Conservation (phyloP, 2,329 filamentous ascomycete genomes). For the Pseudopithomyces chartarum region DNA sequence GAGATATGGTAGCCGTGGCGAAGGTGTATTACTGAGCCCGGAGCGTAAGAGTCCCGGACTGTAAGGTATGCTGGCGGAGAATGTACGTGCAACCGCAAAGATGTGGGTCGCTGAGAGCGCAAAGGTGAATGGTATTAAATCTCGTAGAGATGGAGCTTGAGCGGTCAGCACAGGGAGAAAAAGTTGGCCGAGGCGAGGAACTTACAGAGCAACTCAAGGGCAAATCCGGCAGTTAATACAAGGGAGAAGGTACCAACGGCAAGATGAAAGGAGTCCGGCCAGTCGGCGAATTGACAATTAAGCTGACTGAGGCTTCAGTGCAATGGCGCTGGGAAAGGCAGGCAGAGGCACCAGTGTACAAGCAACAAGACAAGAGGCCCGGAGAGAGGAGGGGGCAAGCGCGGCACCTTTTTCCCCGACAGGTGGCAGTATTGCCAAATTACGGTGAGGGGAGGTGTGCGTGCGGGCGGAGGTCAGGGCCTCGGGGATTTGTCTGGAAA, state of each 20-base stretch:
- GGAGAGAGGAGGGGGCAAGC: slow-evolving; percentile 5
- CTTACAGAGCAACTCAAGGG: slow-evolving; percentile 38
- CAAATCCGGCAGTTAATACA: slow-evolving; percentile 31
- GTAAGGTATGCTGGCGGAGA: slow-evolving; percentile 44
- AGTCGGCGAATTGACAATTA: slow-evolving; percentile 24
- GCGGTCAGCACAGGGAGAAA: slow-evolving; percentile 16
- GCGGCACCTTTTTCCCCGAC: slow-evolving; percentile 11
- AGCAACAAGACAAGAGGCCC: slow-evolving; percentile 17
- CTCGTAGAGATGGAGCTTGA: slow-evolving; percentile 30
- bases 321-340: slow-evolving; percentile 17
- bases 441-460: slow-evolving; percentile 27
- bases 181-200: slow-evolving; percentile 5
- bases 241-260: slow-evolving; percentile 26
- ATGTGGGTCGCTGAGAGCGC: slow-evolving; percentile 24
- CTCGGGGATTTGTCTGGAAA: slow-evolving; percentile 34
- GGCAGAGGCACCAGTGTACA: slow-evolving; percentile 16
- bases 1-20: slow-evolving; percentile 84
- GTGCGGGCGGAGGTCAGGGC: slow-evolving; percentile 25
- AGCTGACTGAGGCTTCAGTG: slow-evolving; percentile 19
- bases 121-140: slow-evolving; percentile 40
- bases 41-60: slow-evolving; percentile 48
- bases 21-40: slow-evolving; percentile 64
- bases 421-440: slow-evolving; percentile 28
- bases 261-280: slow-evolving; percentile 33
- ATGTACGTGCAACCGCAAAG: slow-evolving; percentile 33